A percentile compares a stretch with the other conserved stretches of the same genome.
Evolutionary conservation across 129 eudicot species (phyloP).

Genomic region (carrot (Daucus carota)): DH1_v3.0 NC_030383.2:14322001-14322500

Average conservation of each 20-base stretch:
- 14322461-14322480: slow-evolving; percentile 47
- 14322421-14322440: slow-evolving; percentile 69
- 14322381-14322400: slow-evolving; percentile 63
- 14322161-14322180: no score
- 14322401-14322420: slow-evolving; percentile 80
- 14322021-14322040: slow-evolving; percentile 63
- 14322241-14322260: no score
- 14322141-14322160: background rate
- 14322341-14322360: slow-evolving; percentile 50
- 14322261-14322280: no score
- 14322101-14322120: no score
- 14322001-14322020: slow-evolving; percentile 82
- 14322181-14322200: background rate
- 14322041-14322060: slow-evolving; percentile 29
- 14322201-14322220: no score
- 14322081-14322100: background rate
- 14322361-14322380: slow-evolving; percentile 88
- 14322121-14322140: no score
- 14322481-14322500: slow-evolving; percentile 51
- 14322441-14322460: slow-evolving; percentile 40
- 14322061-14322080: slow-evolving; percentile 1
- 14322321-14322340: no score
- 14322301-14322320: no score
- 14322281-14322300: no score
- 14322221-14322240: no score